Conservation (phyloP, 352 stramenopile species). For the Phytophthora aleatoria region DNA sequence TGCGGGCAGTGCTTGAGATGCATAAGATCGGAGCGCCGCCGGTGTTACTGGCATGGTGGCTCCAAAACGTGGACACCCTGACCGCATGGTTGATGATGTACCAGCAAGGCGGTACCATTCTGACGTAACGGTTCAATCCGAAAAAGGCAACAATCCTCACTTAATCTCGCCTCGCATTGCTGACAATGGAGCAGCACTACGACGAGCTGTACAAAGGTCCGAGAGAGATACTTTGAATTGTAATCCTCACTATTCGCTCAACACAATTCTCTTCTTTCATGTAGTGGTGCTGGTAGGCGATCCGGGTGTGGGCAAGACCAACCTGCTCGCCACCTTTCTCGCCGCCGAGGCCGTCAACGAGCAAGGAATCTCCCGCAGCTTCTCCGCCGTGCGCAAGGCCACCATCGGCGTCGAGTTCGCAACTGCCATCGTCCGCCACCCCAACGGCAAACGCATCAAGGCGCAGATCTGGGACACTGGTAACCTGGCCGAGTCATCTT, state of each 20-base stretch:
- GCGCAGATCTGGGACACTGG: constrained; percentile 86
- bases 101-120: constrained; percentile 17
- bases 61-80: too few relatives aligned
- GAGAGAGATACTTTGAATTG: neutral
- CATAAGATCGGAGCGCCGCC: too few relatives aligned
- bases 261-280: neutral
- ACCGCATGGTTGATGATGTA: constrained; percentile 1
- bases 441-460: constrained; percentile 84
- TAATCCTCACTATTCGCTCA: neutral
- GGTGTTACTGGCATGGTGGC: too few relatives aligned
- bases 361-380: constrained; percentile 47
- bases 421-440: constrained; percentile 71
- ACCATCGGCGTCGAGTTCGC: constrained; percentile 87
- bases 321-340: constrained; percentile 86
- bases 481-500: constrained; percentile 7
- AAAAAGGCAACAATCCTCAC: constrained; percentile 30
- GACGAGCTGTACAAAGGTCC: constrained; percentile 84
- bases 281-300: constrained; percentile 82
- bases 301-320: constrained; percentile 91
- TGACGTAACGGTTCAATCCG: constrained; percentile 16
- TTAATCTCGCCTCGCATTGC: neutral
- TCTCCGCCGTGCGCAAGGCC: constrained; percentile 64
- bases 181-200: constrained; percentile 65
- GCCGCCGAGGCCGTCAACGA: constrained; percentile 37
- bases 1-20: too few relatives aligned